Percentiles rank a stretch among this genome's conserved stretches.
These are phyloP conservation scores for Neurospora hispaniola DNA, from an alignment of 495 filamentous ascomycete species.

Conservation along the genomic window DNA sequence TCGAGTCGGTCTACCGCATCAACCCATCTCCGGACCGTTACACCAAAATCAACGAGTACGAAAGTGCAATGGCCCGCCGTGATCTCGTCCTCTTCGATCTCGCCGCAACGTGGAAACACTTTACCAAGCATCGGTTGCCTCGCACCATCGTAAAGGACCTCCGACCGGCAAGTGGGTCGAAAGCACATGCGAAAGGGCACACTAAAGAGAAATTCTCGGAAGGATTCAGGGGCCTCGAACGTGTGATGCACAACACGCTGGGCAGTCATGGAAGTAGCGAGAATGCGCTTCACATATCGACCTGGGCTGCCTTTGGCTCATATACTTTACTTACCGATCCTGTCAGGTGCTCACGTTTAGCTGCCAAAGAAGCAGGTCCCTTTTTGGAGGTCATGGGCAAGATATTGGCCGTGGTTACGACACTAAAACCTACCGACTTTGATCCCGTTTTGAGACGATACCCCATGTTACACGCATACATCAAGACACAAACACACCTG, in stretches of 20 bases:
- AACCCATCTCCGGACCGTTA: constrained; percentile 14
- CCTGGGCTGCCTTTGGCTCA: constrained; percentile 30
- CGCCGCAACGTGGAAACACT: constrained; percentile 28
- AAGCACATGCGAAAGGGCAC: background rate
- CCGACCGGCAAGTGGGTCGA: constrained; percentile 9
- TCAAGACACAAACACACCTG: constrained; percentile 1
- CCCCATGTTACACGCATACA: background rate
- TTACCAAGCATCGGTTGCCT: constrained; percentile 21
- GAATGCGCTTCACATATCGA: constrained; percentile 13
- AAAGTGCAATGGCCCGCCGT: constrained; percentile 17
- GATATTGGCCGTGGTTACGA: background rate
- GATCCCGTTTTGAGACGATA: background rate
- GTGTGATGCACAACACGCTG: background rate
- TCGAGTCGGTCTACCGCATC: constrained; percentile 22
- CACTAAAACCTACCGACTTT: constrained; percentile 5
- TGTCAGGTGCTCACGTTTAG: constrained; percentile 10
- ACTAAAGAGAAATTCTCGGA: background rate
- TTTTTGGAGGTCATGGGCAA: constrained; percentile 15
- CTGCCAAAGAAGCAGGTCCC: constrained; percentile 10
- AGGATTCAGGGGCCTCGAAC: background rate
- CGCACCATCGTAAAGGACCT: background rate
- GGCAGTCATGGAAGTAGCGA: background rate
- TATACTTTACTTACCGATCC: constrained; percentile 29
- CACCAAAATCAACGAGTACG: constrained; percentile 11
- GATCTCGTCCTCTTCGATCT: constrained; percentile 29